Evolutionary conservation across 441 rosid genomes (phyloP).

Genomic region (Pelargonium fulgidum): DNA sequence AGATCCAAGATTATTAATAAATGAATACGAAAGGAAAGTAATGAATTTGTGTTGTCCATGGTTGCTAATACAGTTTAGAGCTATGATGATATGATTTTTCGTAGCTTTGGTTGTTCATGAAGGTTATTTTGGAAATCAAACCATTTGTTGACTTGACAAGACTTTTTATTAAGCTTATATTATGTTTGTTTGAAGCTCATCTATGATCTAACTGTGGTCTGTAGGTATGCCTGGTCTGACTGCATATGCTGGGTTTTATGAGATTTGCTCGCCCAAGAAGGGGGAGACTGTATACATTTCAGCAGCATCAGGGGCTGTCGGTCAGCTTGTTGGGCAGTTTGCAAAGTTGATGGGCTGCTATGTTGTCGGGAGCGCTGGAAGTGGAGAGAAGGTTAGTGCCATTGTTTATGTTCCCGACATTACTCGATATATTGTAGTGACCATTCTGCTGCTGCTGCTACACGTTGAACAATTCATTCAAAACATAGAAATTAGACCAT

Average conservation of each 20-base stretch:
- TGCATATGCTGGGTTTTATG: constrained; percentile 22
- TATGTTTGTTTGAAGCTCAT: not conserved
- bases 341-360: constrained; percentile 18
- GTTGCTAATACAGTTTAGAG: too few relatives aligned
- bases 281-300: constrained; percentile 20
- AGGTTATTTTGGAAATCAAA: not conserved
- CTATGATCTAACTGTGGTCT: not conserved
- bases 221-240: constrained; percentile 21
- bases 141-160: not conserved
- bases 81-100: too few relatives aligned
- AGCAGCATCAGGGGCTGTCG: constrained; percentile 22
- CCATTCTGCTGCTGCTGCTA: too few relatives aligned
- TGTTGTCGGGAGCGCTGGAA: constrained; percentile 23
- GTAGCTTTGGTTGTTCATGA: too few relatives aligned
- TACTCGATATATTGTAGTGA: not conserved
- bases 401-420: not conserved
- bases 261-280: constrained; percentile 17
- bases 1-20: too few relatives aligned
- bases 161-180: not conserved
- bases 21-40: too few relatives aligned
- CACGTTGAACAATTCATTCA: too few relatives aligned
- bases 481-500: too few relatives aligned
- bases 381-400: constrained; percentile 15
- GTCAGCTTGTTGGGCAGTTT: constrained; percentile 22
- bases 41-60: too few relatives aligned